Evolutionary conservation across 805 yeast genomes (phyloP).

Genomic region (Pichia gijzeniarum): DNA sequence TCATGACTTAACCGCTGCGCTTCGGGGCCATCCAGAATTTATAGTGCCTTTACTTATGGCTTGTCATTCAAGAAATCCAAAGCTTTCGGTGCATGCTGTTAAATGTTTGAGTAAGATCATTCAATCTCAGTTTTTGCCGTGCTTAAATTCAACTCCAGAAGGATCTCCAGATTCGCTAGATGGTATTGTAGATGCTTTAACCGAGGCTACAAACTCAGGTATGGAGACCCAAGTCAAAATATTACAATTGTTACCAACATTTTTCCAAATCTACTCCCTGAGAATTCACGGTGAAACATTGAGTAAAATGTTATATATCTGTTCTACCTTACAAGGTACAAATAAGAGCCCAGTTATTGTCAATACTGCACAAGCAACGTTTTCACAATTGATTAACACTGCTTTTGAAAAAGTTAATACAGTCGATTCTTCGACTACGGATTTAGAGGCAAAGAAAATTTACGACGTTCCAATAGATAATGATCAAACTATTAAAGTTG

Average conservation of each 20-base stretch:
- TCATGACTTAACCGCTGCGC: neutral
- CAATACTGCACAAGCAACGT: conserved; percentile 89
- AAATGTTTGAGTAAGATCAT: conserved; percentile 65
- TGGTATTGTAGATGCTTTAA: conserved; percentile 57
- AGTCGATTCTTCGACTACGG: conserved; percentile 30
- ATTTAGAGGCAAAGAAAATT: conserved; percentile 26
- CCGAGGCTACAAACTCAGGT: conserved; percentile 65
- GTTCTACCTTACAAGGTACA: conserved; percentile 63
- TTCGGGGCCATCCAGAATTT: conserved; percentile 38
- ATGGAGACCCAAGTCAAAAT: conserved; percentile 78
- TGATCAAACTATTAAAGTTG: conserved; percentile 36
- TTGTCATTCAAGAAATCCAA: conserved; percentile 68
- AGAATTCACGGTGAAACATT: conserved; percentile 50
- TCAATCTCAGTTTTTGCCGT: conserved; percentile 47
- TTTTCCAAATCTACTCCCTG: conserved; percentile 57
- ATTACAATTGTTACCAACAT: conserved; percentile 71
- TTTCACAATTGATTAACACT: conserved; percentile 75
- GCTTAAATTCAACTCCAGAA: conserved; percentile 27
- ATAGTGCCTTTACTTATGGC: conserved; percentile 66
- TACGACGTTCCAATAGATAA: conserved; percentile 42
- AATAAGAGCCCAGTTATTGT: conserved; percentile 71
- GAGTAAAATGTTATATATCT: conserved; percentile 55
- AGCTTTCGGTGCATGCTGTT: conserved; percentile 63
- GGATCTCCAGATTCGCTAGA: conserved; percentile 27
- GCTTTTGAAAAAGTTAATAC: conserved; percentile 59